Base-by-base conservation (phyloP, 805 yeast species). In the Suhomyces faveliae region DNA sequence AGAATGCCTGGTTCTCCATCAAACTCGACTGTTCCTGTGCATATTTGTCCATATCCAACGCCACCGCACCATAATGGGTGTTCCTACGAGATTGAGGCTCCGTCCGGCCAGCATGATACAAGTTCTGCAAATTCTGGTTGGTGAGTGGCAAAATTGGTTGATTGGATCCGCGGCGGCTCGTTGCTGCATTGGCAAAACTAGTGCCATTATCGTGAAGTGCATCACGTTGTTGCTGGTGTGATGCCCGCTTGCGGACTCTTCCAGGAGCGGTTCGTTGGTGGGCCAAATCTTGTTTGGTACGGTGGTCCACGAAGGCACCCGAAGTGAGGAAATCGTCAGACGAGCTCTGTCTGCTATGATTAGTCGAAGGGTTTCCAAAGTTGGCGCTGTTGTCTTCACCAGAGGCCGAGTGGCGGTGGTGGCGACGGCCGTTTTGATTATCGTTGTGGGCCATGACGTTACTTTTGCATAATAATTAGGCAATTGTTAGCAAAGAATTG, bases 21-120 rank as follows among this genome's bases (percentile, higher is more conserved):
- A 59, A 47, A 20, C 51, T 53, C 24, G 53, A 50, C 51, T 68
- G 74, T 23, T 70, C 76, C 7, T 55, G 54, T 4, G 74, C 57
- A 47, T 56, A 72, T 44, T 49, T 54, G 50, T 73, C 76, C 76
- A 73, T 73, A 48, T 73, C 75, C 38, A 73, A 56, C 7, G 72
- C 71, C 20, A 71, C 56, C 10, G 62, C 53, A 3, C 62, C 58
- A 23, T 48, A 50, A 33, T 33, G 37, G 37, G 12, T 58, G 49
- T n/a, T 50, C 21, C 8, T 48, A 54, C 5, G 25, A 17, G 13
- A 12, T 19, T 19, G 13, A 7, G 21, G 38, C 21, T 35, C 38
- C n/a, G 19, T 35, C 22, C 12, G 10, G 21, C 21, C 38, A 12
- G 38, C 44, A 7, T 42, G 17, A 10, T 62, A 51, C 46, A 70